phyloP scores from a whole-genome alignment of 2,329 filamentous ascomycete species.

The Monosporascus sp. region DNA sequence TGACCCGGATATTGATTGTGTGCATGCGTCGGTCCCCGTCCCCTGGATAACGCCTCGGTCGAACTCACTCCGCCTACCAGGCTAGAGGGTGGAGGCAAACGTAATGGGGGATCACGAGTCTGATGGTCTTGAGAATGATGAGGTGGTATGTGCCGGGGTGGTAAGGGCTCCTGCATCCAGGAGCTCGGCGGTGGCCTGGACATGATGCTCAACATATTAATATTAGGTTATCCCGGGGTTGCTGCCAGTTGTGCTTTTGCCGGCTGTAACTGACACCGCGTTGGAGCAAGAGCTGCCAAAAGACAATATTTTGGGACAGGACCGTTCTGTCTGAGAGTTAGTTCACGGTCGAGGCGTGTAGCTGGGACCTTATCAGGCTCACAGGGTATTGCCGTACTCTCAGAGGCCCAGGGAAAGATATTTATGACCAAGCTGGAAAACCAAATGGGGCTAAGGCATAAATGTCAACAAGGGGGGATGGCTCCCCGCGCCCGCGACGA shows the following conservation, averaged over 20 bases:
- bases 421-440: not conserved
- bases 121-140: constrained; percentile 20
- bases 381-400: not conserved
- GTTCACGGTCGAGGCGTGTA: not conserved
- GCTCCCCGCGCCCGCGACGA: not conserved
- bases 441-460: not conserved
- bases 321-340: not conserved
- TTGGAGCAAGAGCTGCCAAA: not conserved
- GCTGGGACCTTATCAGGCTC: not conserved
- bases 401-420: not conserved
- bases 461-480: not conserved
- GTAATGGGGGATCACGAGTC: constrained; percentile 11
- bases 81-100: constrained; percentile 23
- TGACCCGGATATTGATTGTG: constrained; percentile 14
- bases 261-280: constrained; percentile 17
- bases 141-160: constrained; percentile 19
- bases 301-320: not conserved
- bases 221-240: constrained; percentile 9
- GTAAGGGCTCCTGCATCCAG: constrained; percentile 22
- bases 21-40: constrained; percentile 14
- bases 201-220: constrained; percentile 28
- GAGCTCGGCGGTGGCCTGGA: constrained; percentile 21
- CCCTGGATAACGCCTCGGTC: constrained; percentile 12
- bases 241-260: constrained; percentile 16
- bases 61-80: constrained; percentile 15